Percentiles rank a stretch among this genome's conserved stretches.
Evolutionary conservation across 768 basidiomycete species (phyloP).

Genomic region (Lactarius hatsudake): DNA sequence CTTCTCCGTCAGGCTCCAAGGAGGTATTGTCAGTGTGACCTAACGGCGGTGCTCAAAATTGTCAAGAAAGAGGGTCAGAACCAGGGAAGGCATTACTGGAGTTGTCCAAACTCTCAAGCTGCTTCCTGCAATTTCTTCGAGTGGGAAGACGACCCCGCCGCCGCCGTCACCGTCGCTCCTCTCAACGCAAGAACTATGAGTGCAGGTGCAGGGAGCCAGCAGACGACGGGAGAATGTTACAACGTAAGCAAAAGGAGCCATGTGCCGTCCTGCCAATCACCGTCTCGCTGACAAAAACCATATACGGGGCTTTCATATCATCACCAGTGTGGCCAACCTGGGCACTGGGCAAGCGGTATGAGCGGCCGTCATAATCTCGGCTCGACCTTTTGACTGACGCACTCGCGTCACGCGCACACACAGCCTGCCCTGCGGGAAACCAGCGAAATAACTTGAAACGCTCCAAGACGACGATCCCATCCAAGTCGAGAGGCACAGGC

Average conservation of each 20-base stretch:
- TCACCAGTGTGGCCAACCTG: constrained; percentile 57
- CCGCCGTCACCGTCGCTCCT: constrained; percentile 9
- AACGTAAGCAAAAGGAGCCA: constrained; percentile 40
- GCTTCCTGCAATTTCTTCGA: constrained; percentile 61
- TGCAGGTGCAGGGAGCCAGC: constrained; percentile 27
- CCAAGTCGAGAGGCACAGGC: constrained; percentile 15
- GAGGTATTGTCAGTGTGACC: constrained; percentile 39
- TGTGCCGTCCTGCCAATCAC: neutral
- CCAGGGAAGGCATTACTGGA: constrained; percentile 47
- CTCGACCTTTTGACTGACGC: neutral
- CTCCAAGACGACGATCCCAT: constrained; percentile 14
- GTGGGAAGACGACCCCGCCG: constrained; percentile 54
- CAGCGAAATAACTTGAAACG: constrained; percentile 15
- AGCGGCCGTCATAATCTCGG: neutral
- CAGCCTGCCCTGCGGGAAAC: constrained; percentile 31
- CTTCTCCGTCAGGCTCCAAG: neutral
- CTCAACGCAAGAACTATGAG: constrained; percentile 13
- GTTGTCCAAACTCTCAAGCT: constrained; percentile 43
- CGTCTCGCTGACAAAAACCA: neutral
- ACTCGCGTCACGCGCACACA: neutral
- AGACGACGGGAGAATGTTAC: constrained; percentile 43
- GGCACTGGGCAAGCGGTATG: constrained; percentile 61
- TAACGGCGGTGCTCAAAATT: constrained; percentile 38
- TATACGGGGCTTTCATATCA: constrained; percentile 1
- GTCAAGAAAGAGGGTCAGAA: constrained; percentile 44